Conservation (phyloP, 495 filamentous ascomycete genomes). For the Lophiotrema nucula region DNA sequence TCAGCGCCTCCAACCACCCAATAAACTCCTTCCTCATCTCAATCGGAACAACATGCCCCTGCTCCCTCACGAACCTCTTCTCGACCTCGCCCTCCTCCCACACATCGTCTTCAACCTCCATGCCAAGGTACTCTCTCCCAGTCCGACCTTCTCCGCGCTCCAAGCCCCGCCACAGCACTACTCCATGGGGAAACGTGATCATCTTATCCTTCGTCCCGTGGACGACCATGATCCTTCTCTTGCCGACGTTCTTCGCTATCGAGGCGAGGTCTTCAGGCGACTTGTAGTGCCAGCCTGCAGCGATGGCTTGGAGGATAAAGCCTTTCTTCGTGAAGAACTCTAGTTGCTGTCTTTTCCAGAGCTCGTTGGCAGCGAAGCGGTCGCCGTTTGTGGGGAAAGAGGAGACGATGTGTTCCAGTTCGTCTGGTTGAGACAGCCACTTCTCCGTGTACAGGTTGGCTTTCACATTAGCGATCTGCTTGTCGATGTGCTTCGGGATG, state of each 20-base stretch:
- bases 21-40: slow-evolving; percentile 64
- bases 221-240: slow-evolving; percentile 61
- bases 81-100: slow-evolving; percentile 48
- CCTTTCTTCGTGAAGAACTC: slow-evolving; percentile 59
- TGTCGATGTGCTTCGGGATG: slow-evolving; percentile 65
- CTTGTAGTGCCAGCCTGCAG: slow-evolving; percentile 79
- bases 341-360: slow-evolving; percentile 60
- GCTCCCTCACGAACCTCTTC: slow-evolving; percentile 58
- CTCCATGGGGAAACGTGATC: slow-evolving; percentile 66
- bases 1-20: slow-evolving; percentile 53
- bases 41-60: slow-evolving; percentile 66
- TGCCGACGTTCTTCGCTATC: slow-evolving; percentile 64
- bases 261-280: slow-evolving; percentile 57
- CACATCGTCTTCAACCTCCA: slow-evolving; percentile 42
- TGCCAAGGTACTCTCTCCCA: slow-evolving; percentile 22
- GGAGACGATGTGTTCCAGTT: slow-evolving; percentile 44
- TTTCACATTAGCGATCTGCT: slow-evolving; percentile 54
- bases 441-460: slow-evolving; percentile 57
- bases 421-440: slow-evolving; percentile 64
- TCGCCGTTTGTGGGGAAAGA: slow-evolving; percentile 73
- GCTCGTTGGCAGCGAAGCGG: slow-evolving; percentile 73
- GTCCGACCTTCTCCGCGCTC: slow-evolving; percentile 28
- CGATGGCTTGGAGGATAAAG: slow-evolving; percentile 74
- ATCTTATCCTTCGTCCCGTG: slow-evolving; percentile 74
- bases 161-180: slow-evolving; percentile 49